Evolutionary conservation across 345 rosid genomes (phyloP).

Genomic region (Toxicodendron radicans): DNA sequence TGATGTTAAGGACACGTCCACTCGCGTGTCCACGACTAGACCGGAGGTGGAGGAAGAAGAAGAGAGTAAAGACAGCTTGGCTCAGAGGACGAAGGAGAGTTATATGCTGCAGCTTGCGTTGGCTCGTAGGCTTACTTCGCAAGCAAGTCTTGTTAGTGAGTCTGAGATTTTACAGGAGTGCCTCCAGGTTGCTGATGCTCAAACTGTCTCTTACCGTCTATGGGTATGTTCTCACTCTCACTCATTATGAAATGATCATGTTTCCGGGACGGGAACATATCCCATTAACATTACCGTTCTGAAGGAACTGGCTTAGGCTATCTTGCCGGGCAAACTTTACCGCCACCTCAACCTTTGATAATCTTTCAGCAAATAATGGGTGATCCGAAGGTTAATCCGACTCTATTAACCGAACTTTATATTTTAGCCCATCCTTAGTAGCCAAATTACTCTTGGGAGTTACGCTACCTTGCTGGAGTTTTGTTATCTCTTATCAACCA

Average conservation of each 20-base stretch:
- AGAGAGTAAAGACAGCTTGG: slow-evolving; percentile 34
- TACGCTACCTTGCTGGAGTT: too few relatives aligned
- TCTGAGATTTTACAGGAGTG: slow-evolving; percentile 37
- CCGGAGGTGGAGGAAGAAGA: slow-evolving; percentile 42
- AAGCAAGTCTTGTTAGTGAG: slow-evolving; percentile 57
- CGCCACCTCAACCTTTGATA: too few relatives aligned
- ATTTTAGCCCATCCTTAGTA: too few relatives aligned
- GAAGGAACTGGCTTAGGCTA: too few relatives aligned
- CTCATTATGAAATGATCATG: background rate
- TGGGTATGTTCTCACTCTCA: slow-evolving; percentile 51
- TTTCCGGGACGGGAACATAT: too few relatives aligned
- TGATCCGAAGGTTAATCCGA: too few relatives aligned
- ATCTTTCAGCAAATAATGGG: too few relatives aligned
- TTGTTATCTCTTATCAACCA: too few relatives aligned
- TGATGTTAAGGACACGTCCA: slow-evolving; percentile 51
- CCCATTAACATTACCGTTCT: too few relatives aligned
- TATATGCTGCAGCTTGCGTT: slow-evolving; percentile 73
- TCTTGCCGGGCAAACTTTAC: too few relatives aligned
- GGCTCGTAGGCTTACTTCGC: slow-evolving; percentile 70
- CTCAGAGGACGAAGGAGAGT: slow-evolving; percentile 52
- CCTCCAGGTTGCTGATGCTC: slow-evolving; percentile 40
- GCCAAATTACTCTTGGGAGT: too few relatives aligned
- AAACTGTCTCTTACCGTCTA: slow-evolving; percentile 76
- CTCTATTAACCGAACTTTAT: too few relatives aligned
- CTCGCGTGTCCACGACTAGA: slow-evolving; percentile 32